Evolutionary conservation across 495 filamentous ascomycete species (phyloP).

Genomic region (Talaromyces wortmannii): DNA sequence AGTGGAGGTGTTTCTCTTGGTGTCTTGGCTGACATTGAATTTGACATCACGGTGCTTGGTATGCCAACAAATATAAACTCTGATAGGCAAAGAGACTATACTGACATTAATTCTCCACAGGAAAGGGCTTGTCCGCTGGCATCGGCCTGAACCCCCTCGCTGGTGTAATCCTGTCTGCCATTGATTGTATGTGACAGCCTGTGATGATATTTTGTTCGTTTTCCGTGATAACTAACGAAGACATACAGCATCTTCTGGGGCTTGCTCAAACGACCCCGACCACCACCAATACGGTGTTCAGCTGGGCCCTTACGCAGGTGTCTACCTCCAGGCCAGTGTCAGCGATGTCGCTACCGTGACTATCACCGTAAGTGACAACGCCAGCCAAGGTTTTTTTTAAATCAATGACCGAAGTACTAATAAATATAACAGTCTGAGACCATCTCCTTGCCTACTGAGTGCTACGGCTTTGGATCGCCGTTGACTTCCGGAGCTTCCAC

Average conservation of each 20-base stretch:
- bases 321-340: conserved; percentile 8
- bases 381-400: no score
- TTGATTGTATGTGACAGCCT: conserved; percentile 15
- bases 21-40: conserved; percentile 16
- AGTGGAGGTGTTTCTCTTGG: conserved; percentile 14
- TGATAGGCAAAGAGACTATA: not conserved
- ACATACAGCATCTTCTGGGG: conserved; percentile 10
- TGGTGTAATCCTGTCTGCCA: conserved; percentile 14
- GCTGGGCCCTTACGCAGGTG: conserved; percentile 9
- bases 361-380: not conserved
- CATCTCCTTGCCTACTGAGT: not conserved
- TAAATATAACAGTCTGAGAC: not conserved
- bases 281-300: conserved; percentile 10
- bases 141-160: conserved; percentile 24
- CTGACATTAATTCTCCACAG: conserved; percentile 9
- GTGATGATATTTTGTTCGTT: not conserved
- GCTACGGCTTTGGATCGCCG: not conserved
- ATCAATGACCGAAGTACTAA: not conserved
- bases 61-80: not conserved
- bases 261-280: conserved; percentile 5
- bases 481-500: not conserved
- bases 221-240: not conserved
- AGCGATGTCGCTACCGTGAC: conserved; percentile 2
- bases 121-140: conserved; percentile 24
- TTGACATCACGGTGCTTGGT: conserved; percentile 21